Evolutionary conservation across 768 basidiomycete genomes (phyloP).

Genomic region (Suillus brevipes): DNA sequence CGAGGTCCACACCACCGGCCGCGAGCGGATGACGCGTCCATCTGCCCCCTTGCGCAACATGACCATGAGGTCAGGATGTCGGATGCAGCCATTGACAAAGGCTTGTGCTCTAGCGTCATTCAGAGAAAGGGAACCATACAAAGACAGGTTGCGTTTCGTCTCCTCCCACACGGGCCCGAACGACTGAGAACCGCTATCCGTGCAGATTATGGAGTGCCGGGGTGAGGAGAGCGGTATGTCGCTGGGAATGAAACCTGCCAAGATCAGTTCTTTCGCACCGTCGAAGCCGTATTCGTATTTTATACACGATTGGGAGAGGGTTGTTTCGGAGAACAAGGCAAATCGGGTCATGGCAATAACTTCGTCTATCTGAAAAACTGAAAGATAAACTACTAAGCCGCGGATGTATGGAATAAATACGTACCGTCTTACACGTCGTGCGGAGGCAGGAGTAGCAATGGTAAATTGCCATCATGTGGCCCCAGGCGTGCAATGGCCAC

Average conservation of each 20-base stretch:
- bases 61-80: conserved; percentile 33
- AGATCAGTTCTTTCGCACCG: conserved; percentile 26
- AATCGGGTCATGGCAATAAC: conserved; percentile 33
- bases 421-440: conserved; percentile 31
- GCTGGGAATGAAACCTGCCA: conserved; percentile 33
- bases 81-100: conserved; percentile 33
- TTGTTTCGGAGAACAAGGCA: conserved; percentile 19
- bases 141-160: conserved; percentile 24
- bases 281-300: conserved; percentile 26
- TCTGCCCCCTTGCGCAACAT: conserved; percentile 31
- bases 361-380: conserved; percentile 27
- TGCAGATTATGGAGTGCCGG: conserved; percentile 25
- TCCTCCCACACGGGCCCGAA: conserved; percentile 31
- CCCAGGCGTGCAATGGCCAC: conserved; percentile 39
- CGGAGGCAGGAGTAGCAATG: conserved; percentile 36
- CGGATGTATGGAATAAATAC: not conserved
- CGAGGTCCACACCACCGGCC: conserved; percentile 27
- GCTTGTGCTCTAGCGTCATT: conserved; percentile 28
- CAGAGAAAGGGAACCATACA: conserved; percentile 30
- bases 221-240: conserved; percentile 23
- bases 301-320: conserved; percentile 19
- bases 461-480: conserved; percentile 32
- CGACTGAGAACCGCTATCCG: conserved; percentile 11
- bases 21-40: conserved; percentile 28
- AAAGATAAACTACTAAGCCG: not conserved